Evolutionary conservation across 2,329 filamentous ascomycete species (phyloP), one percentile per base, ranked within the genome.

Genomic region (Penicillium sp.): DNA sequence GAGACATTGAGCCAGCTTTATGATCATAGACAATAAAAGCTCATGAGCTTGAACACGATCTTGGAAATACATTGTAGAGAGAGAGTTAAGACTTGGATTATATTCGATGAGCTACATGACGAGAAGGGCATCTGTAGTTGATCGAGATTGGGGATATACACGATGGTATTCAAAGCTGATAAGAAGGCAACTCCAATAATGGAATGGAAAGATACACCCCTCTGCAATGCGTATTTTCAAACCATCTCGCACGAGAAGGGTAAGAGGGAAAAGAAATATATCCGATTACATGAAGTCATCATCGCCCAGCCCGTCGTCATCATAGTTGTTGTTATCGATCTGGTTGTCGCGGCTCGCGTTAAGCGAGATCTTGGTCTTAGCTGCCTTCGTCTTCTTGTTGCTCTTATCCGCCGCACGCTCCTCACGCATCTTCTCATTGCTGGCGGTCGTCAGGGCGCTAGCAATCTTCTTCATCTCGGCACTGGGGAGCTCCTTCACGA

Each of bases 391-490:
- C 82, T 97, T 98, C 86, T 97, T 98, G 63, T 85, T 87, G 44
- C 87, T 84, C 78, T 95, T 96, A 56, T 95, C 89, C 3, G 87
- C 82, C 3, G 85, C 84, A 79, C 97, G 96, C 79, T 98, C 93
- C 70, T 96, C 90, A 77, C 89, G 94, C 85, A 97, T 85, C 79
- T 95, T 96, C 80, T 97, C 93, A 68, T 98, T 98, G 67, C 88
- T 81, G 46, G 95, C 78, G 4, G 89, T 85, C n/a, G 90, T 95
- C 63, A 98, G 73, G 4, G 81, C 79, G 69, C 87, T 94, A 10
- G 89, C 82, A 56, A 95, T 81, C 78, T 97, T 97, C 81, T 97
- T 96, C 73, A 97, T 90, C 74, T 97, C 89, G 47, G 93, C 85
- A 66, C 88, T 95, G 11, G 86, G 84, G 57, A 98, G 72, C 23